Base-by-base conservation (phyloP, 805 yeast genomes). In the Candida silvatica region DNA sequence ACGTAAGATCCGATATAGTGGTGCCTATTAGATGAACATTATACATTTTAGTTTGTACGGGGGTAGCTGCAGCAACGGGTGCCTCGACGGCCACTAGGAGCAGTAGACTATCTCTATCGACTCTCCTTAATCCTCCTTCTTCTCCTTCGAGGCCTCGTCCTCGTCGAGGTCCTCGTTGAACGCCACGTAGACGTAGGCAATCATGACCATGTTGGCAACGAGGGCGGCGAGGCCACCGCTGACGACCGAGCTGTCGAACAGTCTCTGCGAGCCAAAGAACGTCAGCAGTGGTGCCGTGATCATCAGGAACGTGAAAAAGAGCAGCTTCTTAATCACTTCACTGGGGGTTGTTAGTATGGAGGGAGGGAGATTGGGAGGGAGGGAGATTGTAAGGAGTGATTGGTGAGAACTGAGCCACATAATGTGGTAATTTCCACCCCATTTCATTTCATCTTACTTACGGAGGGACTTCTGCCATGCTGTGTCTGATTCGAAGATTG, bases 191-290 rank as follows among this genome's bases (percentile, higher is more conserved):
- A 83, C 75, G 49, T 80, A 83, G 1, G 81, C 83, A 35, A 82
- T 71, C 44, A 83, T 61, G 16, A 83, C 92, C 5, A 77, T 58
- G 49, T 83, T 83, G 19, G 92, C 92, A 37, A 73, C 72, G 14
- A 74, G 64, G 3, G 92, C 92, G 25, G 88, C 85, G n/a, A 77
- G 50, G 3, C 92, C 92, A 28, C 94, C 94, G 34, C 86, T 77
- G 9, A 79, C 60, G 11, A 82, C 56, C 2, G 87, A 71, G 47
- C 72, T 81, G 31, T 62, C 65, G 24, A 49, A 46, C 6, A 54
- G 12, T 4, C 42, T 32, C 15, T 47, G 37, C 17, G 47, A 37
- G 5, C 59, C 40, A 52, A 83, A 83, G 56, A 83, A 83, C 2
- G 80, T 62, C 19, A 68, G 35, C 42, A 83, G 48, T 17, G 94